These are phyloP conservation scores for Tetrapisispora taiwanensis DNA, from an alignment of 805 yeast species.

Conservation along the genomic window DNA sequence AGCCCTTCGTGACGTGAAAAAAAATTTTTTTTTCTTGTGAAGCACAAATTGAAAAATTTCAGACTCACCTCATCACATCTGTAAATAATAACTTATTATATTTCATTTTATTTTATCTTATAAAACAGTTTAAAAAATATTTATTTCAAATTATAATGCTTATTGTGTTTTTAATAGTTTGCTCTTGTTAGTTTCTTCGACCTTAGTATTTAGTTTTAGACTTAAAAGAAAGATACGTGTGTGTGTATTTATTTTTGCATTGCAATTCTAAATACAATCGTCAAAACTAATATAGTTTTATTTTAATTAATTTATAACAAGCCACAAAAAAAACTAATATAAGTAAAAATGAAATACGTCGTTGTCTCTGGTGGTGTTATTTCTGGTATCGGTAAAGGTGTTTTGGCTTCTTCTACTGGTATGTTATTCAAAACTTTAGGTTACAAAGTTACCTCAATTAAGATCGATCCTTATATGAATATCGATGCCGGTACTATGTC, in stretches of 20 bases:
- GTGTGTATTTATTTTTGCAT: too few species aligned
- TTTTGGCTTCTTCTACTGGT: slow-evolving; percentile 94
- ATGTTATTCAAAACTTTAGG: slow-evolving; percentile 89
- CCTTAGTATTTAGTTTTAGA: too few species aligned
- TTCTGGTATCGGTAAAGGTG: slow-evolving; percentile 99
- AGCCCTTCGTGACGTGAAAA: neutral
- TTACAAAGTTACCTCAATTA: slow-evolving; percentile 89
- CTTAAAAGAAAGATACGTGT: too few species aligned
- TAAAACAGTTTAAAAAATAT: too few species aligned
- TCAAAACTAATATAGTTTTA: too few species aligned
- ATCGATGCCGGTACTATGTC: slow-evolving; percentile 99
- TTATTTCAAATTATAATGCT: too few species aligned
- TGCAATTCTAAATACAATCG: too few species aligned
- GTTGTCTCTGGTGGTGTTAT: slow-evolving; percentile 99
- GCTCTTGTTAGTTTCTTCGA: too few species aligned
- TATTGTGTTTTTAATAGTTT: too few species aligned
- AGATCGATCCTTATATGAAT: slow-evolving; percentile 98
- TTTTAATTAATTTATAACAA: too few species aligned
- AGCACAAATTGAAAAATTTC: neutral
- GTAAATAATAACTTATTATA: too few species aligned
- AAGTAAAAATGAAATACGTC: slow-evolving; percentile 78
- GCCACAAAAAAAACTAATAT: too few species aligned
- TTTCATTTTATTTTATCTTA: neutral
- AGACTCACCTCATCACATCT: slow-evolving; percentile 2
- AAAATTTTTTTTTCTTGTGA: neutral